A percentile compares a stretch with the other conserved stretches of the same genome.
Conservation (phyloP, 2,329 filamentous ascomycete species). For the Rhynchosporium secalis region DNA sequence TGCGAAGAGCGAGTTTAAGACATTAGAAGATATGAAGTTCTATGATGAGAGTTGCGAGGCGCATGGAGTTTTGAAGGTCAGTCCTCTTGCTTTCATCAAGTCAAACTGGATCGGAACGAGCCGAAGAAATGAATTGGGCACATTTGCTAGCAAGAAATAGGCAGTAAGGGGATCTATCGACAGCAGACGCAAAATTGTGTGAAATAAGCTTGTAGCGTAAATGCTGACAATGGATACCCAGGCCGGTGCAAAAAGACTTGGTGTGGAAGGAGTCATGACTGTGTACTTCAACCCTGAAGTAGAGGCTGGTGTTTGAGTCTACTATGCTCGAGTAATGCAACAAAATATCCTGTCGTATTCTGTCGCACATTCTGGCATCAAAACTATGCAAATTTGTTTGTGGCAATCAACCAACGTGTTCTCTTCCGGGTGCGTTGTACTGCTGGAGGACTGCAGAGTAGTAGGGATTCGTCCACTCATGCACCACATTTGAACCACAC, state of each 20-base stretch:
- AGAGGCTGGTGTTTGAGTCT: not conserved
- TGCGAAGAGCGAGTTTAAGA: conserved; percentile 54
- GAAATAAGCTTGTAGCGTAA: too few relatives aligned
- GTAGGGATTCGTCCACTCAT: too few relatives aligned
- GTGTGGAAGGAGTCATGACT: conserved; percentile 34
- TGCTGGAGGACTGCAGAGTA: too few relatives aligned
- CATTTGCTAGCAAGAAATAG: too few relatives aligned
- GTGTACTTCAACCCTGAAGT: conserved; percentile 35
- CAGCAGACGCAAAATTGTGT: not conserved
- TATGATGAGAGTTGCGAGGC: conserved; percentile 58
- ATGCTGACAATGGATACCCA: not conserved
- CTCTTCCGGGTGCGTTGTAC: too few relatives aligned
- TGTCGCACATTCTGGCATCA: too few relatives aligned
- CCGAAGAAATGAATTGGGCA: not conserved
- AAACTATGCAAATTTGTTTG: too few relatives aligned
- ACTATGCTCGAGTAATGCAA: too few relatives aligned
- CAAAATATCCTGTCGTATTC: too few relatives aligned
- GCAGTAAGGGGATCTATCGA: not conserved
- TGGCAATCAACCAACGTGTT: too few relatives aligned
- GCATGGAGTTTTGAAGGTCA: conserved; percentile 49
- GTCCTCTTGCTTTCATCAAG: not conserved
- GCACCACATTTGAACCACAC: too few relatives aligned
- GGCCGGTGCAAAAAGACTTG: conserved; percentile 21
- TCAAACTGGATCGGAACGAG: too few relatives aligned
- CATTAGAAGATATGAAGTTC: conserved; percentile 57